Evolutionary conservation across 768 basidiomycete genomes (phyloP), one percentile per base, ranked within the genome.

Genomic region (Hygrophorus russula): DNA sequence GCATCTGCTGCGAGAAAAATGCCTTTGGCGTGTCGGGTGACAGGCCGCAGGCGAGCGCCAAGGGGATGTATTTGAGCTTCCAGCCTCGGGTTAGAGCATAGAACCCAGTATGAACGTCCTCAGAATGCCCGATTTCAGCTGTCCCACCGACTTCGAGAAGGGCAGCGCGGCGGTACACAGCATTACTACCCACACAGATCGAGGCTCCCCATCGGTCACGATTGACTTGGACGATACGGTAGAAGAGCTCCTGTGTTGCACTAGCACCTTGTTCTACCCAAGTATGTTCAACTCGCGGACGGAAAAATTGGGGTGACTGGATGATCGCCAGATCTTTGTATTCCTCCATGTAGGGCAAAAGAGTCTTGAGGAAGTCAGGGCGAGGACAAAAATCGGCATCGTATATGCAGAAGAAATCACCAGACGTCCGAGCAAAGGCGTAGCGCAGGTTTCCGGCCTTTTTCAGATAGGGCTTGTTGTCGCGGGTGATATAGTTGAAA

Each of bases 331-430:
- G 49, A 15, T 59, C 50, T 1, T 49, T 39, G 34, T 55, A 37
- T 18, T 46, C 41, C 29, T 55, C 52, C 53, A 58, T 56, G 41
- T 55, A 50, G 1, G 56, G 56, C 9, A 59, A 46, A 20, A 51
- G 48, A 27, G 56, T 54, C 36, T 48, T 46, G 29, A 58, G 28
- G 45, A 58, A 56, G 33, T 57, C 58, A n/a, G 41, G 36, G 11
- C 58, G 53, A 14, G 58, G 58, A 36, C 58, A 59, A 42, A 58
- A 58, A 33, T 59, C 55, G 14, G 58, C 54, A 44, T 58, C 58
- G 51, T 55, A 59, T 34, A 59, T 54, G 40, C 46, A 51, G 44
- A 59, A 59, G 51, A 54, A 59, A 30, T 58, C 58, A n/a, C 55
- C 57, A 27, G 51, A 31, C 1, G 57, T 59, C 15, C 49, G 50